Evolutionary conservation across 2,329 filamentous ascomycete genomes (phyloP).

Genomic region (Acephala macrosclerotiorum): DNA sequence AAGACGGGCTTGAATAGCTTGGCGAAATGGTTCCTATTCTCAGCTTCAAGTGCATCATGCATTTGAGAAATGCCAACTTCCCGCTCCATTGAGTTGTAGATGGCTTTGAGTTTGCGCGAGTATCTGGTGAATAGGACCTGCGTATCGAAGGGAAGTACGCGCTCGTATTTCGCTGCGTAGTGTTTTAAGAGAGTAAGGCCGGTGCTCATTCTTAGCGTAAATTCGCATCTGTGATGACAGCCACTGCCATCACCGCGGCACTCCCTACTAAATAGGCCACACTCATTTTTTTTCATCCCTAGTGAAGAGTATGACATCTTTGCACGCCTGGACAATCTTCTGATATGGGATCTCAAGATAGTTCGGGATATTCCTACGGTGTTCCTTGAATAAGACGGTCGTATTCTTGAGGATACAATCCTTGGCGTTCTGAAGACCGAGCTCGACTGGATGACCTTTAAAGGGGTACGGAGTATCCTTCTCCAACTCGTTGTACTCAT

Average conservation of each 20-base stretch:
- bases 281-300: no score
- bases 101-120: not conserved
- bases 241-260: no score
- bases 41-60: not conserved
- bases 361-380: not conserved
- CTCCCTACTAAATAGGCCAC: no score
- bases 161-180: not conserved
- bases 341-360: not conserved
- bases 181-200: not conserved
- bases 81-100: not conserved
- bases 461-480: not conserved
- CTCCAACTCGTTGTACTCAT: not conserved
- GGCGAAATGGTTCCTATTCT: not conserved
- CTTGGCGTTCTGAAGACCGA: not conserved
- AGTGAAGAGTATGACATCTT: no score
- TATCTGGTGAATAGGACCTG: not conserved
- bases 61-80: not conserved
- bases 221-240: no score
- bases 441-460: not conserved
- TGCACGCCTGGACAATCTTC: not conserved
- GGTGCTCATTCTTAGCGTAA: not conserved
- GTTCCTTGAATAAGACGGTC: not conserved
- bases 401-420: not conserved
- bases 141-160: not conserved
- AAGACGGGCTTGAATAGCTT: slow-evolving; percentile 3